Evolutionary conservation across 2,329 filamentous ascomycete species (phyloP).

Genomic region (Fusarium chlamydosporum): DNA sequence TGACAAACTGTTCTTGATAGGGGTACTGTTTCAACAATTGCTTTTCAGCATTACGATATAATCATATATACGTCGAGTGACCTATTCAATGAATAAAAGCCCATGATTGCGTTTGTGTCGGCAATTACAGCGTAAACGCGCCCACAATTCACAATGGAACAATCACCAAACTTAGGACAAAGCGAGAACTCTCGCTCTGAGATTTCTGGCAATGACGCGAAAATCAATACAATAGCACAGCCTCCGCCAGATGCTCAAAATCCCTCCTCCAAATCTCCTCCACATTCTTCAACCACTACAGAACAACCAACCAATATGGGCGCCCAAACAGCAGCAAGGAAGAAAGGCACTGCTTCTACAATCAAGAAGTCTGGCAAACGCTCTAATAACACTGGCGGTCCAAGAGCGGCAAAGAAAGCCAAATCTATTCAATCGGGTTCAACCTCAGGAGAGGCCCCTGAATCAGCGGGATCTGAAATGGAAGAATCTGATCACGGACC

Average conservation of each 20-base stretch:
- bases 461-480: conserved; percentile 55
- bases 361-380: conserved; percentile 61
- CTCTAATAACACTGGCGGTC: conserved; percentile 51
- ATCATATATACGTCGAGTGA: conserved; percentile 38
- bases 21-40: neutral
- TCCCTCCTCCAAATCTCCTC: conserved; percentile 49
- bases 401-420: conserved; percentile 54
- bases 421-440: conserved; percentile 48
- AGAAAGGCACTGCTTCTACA: conserved; percentile 60
- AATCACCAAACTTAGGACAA: conserved; percentile 43
- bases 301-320: conserved; percentile 51
- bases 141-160: conserved; percentile 49
- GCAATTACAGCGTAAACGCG: conserved; percentile 14
- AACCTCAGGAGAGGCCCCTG: conserved; percentile 57
- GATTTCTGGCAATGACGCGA: conserved; percentile 49
- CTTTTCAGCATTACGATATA: conserved; percentile 14
- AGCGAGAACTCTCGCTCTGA: conserved; percentile 51
- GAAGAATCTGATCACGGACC: conserved; percentile 77
- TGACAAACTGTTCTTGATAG: conserved; percentile 15
- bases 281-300: conserved; percentile 52
- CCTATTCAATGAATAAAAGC: conserved; percentile 22
- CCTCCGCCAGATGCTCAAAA: conserved; percentile 39
- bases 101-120: conserved; percentile 3
- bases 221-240: conserved; percentile 45
- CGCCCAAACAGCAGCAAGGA: conserved; percentile 52